phyloP scores from a whole-genome alignment of 139 green algal species.

The Pseudopediastrum boryanum region DNA sequence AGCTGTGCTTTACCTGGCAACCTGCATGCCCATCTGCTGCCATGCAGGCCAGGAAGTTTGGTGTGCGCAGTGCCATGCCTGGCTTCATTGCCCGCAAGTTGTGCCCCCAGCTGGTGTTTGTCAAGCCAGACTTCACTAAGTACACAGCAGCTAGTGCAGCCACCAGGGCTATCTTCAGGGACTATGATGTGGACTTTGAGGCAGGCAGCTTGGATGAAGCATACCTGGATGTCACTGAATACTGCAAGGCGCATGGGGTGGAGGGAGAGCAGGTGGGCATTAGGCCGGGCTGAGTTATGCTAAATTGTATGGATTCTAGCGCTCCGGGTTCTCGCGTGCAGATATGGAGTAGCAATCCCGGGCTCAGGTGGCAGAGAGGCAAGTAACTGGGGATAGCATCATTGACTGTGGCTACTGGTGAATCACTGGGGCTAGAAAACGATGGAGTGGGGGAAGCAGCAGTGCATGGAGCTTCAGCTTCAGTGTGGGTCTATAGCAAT shows the following conservation, averaged over 20 bases:
- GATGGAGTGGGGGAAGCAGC: no score
- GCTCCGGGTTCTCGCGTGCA: not conserved
- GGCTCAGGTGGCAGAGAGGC: not conserved
- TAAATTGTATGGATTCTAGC: not conserved
- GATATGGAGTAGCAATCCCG: not conserved
- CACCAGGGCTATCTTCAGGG: constrained; percentile 65
- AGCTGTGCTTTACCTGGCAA: not conserved
- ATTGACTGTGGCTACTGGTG: not conserved
- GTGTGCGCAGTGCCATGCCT: constrained; percentile 88
- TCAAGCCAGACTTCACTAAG: constrained; percentile 50
- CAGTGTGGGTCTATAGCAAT: no score
- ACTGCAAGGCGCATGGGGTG: constrained; percentile 56
- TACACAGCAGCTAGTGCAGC: constrained; percentile 51
- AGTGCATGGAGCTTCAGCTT: no score
- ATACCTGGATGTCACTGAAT: constrained; percentile 83
- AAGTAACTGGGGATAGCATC: not conserved
- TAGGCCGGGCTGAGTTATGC: not conserved
- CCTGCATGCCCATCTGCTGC: no score
- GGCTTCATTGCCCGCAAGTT: constrained; percentile 87
- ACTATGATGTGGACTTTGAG: constrained; percentile 80
- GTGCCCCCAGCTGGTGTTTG: constrained; percentile 83
- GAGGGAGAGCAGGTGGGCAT: constrained; percentile 49
- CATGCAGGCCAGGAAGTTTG: constrained; percentile 72
- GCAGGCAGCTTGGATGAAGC: constrained; percentile 83
- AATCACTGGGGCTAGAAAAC: not conserved